Base-by-base conservation (phyloP, 2,329 filamentous ascomycete genomes). In the Cercospora brassicicola region DNA sequence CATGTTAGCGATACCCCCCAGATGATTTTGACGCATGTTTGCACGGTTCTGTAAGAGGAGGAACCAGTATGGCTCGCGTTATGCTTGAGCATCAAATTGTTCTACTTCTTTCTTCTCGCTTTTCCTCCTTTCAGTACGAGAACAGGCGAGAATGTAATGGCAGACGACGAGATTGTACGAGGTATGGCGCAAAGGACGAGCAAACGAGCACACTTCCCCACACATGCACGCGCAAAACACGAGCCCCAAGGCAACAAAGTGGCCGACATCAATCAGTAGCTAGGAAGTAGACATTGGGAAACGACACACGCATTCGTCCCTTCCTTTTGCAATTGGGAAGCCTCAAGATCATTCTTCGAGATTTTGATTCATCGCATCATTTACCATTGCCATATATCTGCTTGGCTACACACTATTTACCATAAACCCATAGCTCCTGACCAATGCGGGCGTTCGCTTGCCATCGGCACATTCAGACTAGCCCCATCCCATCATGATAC, bases 381-480 rank as follows among this genome's bases (percentile, higher is more conserved):
- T 42, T 42, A 15, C 36, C 8, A n/a, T 42, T 42, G 36, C 36
- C 36, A 42, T 42, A 15, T 42, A 42, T 42, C 36, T 42, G 36
- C 36, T 42, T 42, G 36, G 36, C 36, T 42, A 42, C 15, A 42
- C 36, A 42, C 36, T 42, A 42, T 39, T n/a, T n/a, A 39, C 15
- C 36, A 39, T n/a, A n/a, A 7, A 23, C 23, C 23, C 23, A 23
- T 23, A 23, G 2, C 23, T 23, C 23, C 3, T 23, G 23, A 23
- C 36, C 36, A 1, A 6, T n/a, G 5, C 6, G 36, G 2, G 6
- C 7, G 36, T 9, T 30, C 53, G 53, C 53, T 30, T 57, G 53
- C 26, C 53, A 57, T 57, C 53, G 53, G 53, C 53, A 57, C 53
- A 57, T 57, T 57, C 53, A 42, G n/a, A 42, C 36, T 42, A 42